phyloP scores from a whole-genome alignment of 352 stramenopile species.

The Salisapilia sapeloensis region DNA sequence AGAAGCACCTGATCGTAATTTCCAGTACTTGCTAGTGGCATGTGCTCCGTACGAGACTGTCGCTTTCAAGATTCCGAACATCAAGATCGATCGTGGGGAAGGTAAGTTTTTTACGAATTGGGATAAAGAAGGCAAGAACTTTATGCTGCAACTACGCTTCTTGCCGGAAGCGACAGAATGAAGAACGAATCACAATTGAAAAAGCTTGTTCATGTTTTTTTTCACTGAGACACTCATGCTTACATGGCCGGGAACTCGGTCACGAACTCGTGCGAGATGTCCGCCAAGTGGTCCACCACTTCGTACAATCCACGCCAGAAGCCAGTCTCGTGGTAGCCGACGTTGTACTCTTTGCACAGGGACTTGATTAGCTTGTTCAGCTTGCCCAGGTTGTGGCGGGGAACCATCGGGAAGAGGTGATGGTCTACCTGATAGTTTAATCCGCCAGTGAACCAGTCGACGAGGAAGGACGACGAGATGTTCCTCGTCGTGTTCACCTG shows the following conservation, averaged over 20 bases:
- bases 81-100: slow-evolving; percentile 89
- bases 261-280: slow-evolving; percentile 91
- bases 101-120: slow-evolving; percentile 96
- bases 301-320: slow-evolving; percentile 88
- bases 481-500: slow-evolving; percentile 97
- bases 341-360: slow-evolving; percentile 94
- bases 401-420: slow-evolving; percentile 96
- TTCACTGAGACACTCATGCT: slow-evolving; percentile 8
- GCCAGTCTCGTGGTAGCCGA: slow-evolving; percentile 92
- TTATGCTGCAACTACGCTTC: slow-evolving; percentile 85
- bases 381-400: slow-evolving; percentile 90
- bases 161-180: slow-evolving; percentile 8
- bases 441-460: slow-evolving; percentile 97
- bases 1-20: slow-evolving; percentile 90
- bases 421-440: slow-evolving; percentile 98
- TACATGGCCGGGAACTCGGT: slow-evolving; percentile 97
- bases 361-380: slow-evolving; percentile 90
- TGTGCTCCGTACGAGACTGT: slow-evolving; percentile 99
- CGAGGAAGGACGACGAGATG: slow-evolving; percentile 86
- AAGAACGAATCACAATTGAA: slow-evolving; percentile 15
- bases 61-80: slow-evolving; percentile 98
- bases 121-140: slow-evolving; percentile 92
- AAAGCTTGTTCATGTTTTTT: slow-evolving; percentile 1
- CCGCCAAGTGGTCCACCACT: slow-evolving; percentile 87
- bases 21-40: slow-evolving; percentile 96